These are phyloP conservation scores for Populus ilicifolia DNA, from an alignment of 345 rosid genomes.

Conservation along the genomic window DNA sequence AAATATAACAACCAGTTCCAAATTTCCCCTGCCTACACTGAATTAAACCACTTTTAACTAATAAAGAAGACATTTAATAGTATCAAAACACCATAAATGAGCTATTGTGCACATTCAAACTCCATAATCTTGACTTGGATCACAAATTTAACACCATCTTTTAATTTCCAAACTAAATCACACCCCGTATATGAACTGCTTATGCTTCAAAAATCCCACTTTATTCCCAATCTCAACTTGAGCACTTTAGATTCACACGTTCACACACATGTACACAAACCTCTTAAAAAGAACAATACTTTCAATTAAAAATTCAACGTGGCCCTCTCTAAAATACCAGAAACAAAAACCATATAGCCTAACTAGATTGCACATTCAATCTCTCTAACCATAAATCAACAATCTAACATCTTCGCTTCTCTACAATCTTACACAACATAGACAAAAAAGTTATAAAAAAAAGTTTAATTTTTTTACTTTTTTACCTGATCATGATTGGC, in stretches of 20 bases:
- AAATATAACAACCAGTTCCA: not conserved
- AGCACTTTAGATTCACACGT: not conserved
- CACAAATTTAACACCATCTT: not conserved
- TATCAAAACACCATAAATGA: not conserved
- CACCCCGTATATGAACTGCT: not conserved
- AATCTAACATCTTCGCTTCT: not conserved
- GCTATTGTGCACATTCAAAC: not conserved
- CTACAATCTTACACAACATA: not conserved
- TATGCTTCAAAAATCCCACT: not conserved
- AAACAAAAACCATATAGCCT: not conserved
- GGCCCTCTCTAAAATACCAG: not conserved
- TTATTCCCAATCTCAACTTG: not conserved
- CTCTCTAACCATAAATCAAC: not conserved
- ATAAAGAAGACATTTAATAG: not conserved
- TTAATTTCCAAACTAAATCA: not conserved
- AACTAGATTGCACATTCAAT: not conserved
- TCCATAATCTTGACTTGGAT: not conserved
- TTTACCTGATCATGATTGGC: constrained; percentile 67
- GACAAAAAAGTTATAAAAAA: not conserved
- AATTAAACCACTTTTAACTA: not conserved
- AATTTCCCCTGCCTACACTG: not conserved
- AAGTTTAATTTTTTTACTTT: not conserved
- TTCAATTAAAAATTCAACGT: not conserved
- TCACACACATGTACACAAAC: not conserved
- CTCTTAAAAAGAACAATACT: not conserved